Evolutionary conservation across 2,329 filamentous ascomycete genomes (phyloP).

Genomic region (Calonectria leucothoes): DNA sequence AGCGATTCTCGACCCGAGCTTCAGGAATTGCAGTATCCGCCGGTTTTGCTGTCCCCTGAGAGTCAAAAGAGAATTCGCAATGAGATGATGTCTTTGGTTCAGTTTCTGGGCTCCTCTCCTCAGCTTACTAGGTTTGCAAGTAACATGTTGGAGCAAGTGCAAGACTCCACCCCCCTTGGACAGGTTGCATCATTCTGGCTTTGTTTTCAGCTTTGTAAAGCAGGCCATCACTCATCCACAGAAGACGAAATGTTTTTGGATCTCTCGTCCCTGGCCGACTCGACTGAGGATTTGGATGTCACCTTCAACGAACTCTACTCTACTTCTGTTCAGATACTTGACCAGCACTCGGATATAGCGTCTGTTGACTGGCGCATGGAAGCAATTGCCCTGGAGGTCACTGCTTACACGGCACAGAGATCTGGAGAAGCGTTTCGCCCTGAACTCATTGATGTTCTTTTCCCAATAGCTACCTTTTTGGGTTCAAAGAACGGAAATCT

Average conservation of each 20-base stretch:
- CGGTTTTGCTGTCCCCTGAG: constrained; percentile 72
- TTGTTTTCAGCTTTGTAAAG: constrained; percentile 76
- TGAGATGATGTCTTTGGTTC: constrained; percentile 69
- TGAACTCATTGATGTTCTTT: constrained; percentile 91
- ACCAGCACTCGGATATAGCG: constrained; percentile 61
- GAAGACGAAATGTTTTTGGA: constrained; percentile 77
- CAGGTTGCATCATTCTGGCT: constrained; percentile 85
- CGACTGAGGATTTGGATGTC: constrained; percentile 56
- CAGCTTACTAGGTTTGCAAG: constrained; percentile 70
- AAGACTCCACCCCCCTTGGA: constrained; percentile 66
- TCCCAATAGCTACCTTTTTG: constrained; percentile 89
- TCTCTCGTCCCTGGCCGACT: constrained; percentile 51
- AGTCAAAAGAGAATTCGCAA: constrained; percentile 72
- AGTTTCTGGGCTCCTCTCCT: constrained; percentile 66
- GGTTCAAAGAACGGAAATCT: constrained; percentile 77
- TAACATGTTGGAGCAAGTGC: constrained; percentile 73
- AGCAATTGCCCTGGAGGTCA: constrained; percentile 83
- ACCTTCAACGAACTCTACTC: constrained; percentile 75
- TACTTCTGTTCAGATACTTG: constrained; percentile 72
- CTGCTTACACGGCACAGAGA: constrained; percentile 79
- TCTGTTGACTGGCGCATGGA: constrained; percentile 76
- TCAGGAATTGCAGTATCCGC: constrained; percentile 59
- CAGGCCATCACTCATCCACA: constrained; percentile 60
- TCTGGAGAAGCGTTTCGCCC: constrained; percentile 77
- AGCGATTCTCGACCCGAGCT: constrained; percentile 24